phyloP scores from a whole-genome alignment of 345 rosid species.

The Arabis alpina region DNA sequence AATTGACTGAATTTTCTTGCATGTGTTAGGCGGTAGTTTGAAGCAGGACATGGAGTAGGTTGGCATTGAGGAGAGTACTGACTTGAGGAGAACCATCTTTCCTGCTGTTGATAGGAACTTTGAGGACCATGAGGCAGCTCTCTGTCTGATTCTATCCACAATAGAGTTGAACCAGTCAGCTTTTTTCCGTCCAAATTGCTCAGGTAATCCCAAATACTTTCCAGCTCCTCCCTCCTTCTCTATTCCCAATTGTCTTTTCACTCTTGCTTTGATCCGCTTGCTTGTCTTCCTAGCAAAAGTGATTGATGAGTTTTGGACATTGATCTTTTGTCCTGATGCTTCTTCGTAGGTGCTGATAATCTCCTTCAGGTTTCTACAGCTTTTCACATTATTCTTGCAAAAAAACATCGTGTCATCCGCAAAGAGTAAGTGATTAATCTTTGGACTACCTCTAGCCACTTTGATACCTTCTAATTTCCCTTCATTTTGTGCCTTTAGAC shows the following conservation, averaged over 20 bases:
- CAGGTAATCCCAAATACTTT: too few species aligned
- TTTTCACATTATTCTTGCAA: background rate
- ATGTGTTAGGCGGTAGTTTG: too few species aligned
- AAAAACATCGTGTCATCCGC: background rate
- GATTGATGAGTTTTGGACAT: background rate
- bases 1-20: too few species aligned
- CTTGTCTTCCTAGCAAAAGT: background rate
- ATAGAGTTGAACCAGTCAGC: too few species aligned
- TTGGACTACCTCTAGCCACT: background rate
- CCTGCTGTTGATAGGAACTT: too few species aligned
- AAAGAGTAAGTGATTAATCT: background rate
- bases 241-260: background rate
- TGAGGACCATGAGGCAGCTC: too few species aligned
- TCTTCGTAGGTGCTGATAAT: background rate
- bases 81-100: too few species aligned
- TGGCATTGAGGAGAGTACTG: too few species aligned
- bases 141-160: too few species aligned
- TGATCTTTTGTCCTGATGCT: background rate
- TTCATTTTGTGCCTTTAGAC: background rate
- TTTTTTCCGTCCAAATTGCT: too few species aligned
- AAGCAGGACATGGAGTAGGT: too few species aligned
- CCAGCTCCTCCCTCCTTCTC: background rate
- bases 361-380: background rate
- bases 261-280: rapidly evolving
- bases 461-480: background rate